Evolutionary conservation across 305 asterid species (phyloP), one percentile per base, ranked within the genome.

Genomic region (Fraxinus velutina): DNA sequence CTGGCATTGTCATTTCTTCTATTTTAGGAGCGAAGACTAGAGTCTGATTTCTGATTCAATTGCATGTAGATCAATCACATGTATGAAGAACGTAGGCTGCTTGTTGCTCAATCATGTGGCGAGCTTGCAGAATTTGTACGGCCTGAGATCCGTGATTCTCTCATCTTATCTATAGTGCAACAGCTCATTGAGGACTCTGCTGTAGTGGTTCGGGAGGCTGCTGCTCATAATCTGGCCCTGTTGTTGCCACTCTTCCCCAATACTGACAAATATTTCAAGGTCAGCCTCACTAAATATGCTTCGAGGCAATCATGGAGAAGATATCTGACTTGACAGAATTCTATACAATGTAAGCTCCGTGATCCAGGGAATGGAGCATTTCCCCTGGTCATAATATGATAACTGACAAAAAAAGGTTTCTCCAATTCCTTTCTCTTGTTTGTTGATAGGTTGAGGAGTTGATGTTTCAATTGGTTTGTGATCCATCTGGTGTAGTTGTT

Each of bases 201-300:
- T 84, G 92, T 91, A 52, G 98, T 94, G 85, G 99, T 96, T 85
- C 93, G 99, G 86, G 98, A 96, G 92, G 97, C 99, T 82, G 95
- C 99, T 77, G 97, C 98, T 81, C 94, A 90, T 88, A 96, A 96
- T 83, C 93, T 96, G 89, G 98, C 98, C 82, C 88, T 96, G 94
- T 90, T 96, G 93, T 91, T 94, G 87, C 93, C 92, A n/a, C 95
- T 94, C 94, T 93, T 96, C 92, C 99, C 98, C 87, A 96, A 92
- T 86, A 87, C 88, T 77, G 98, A 94, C 88, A 96, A 96, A 96
- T 94, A 96, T 96, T 90, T 92, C 98, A 96, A 96, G 99, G 99
- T 96, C 98, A 96, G 98, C 98, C 94, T 91, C 99, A 93, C 98
- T 96, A 93, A 87, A 94, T 90, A 90, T 92, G 98, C 97, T 94